phyloP scores from a whole-genome alignment of 176 grass and related monocot species.

The Alloteropsis semialata region DNA sequence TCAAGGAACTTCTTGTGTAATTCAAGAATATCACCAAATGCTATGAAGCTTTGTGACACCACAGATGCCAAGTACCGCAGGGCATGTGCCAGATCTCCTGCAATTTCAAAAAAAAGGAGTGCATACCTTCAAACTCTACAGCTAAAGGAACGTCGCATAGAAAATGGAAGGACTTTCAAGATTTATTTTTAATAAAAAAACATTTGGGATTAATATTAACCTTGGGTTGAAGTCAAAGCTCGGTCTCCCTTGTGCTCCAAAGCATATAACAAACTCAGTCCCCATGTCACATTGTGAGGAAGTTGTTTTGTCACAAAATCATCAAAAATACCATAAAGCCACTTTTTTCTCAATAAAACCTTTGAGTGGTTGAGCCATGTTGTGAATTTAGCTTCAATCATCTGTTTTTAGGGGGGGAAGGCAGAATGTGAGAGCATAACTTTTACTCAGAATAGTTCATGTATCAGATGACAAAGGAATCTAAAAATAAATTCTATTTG shows the following conservation, averaged over 20 bases:
- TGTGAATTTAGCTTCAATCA: conserved; percentile 85
- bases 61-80: conserved; percentile 93
- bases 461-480: not conserved
- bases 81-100: conserved; percentile 94
- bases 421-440: conserved; percentile 9
- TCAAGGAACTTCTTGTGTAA: conserved; percentile 88
- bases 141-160: not conserved
- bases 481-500: not conserved
- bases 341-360: conserved; percentile 80
- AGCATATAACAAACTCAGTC: conserved; percentile 94
- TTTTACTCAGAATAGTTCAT: not conserved
- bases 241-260: conserved; percentile 91
- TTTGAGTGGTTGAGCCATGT: conserved; percentile 77
- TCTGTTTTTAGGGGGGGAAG: conserved; percentile 38
- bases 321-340: conserved; percentile 92
- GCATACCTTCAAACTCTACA: not conserved
- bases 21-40: conserved; percentile 97
- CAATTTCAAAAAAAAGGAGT: conserved; percentile 20
- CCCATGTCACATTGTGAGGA: conserved; percentile 96
- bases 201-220: conserved; percentile 37
- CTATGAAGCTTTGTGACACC: conserved; percentile 97
- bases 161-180: not conserved
- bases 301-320: conserved; percentile 94
- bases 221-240: conserved; percentile 83
- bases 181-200: not conserved